Base-by-base conservation (phyloP, 1,139 yeast species). In the Hemisphaericaspora lyxosophila region DNA sequence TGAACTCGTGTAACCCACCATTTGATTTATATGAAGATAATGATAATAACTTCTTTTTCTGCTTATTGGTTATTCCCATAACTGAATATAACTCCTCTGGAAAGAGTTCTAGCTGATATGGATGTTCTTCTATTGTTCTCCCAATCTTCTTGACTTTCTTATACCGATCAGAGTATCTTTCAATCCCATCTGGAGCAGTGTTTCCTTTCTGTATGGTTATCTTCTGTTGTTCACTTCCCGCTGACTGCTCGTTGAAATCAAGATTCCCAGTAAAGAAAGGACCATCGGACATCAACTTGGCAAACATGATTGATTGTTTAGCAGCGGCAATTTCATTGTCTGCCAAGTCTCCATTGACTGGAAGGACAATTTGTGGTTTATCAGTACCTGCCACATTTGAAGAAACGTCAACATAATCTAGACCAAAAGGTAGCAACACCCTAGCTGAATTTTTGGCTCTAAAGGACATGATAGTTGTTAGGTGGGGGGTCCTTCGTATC, bases 21-120 rank as follows among this genome's bases (percentile, higher is more conserved):
- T 71, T 67, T 12, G 64, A 60, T 32, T 73, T 70, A 50, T 72
- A 73, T 23, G 70, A 66, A 0, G 82, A 71, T 34, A 80, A 54
- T 16, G 73, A 66, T 38, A 82, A 59, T n/a, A 78, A 57, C 49
- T 78, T 77, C 54, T 68, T 68, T 50, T 69, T 70, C 54, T 74
- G 75, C 52, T 71, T 70, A 46, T 71, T 75, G 45, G 75, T 73
- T 8, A 82, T 73, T 3, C 90, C 92, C 85, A 85, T 80, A 23
- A 83, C 87, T 18, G 74, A 64, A 49, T 85, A 82, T 41, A 92
- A 67, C 57, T 92, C 97, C 18, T 69, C 72, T 1, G 97, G 97
- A 59, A 90, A 87, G 45, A 85, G 73, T 40, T 77, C 80, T 19
- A 76, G 51, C 44, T 75, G 75, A 56, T 83, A 88, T 1, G 96